A percentile compares a stretch with the other conserved stretches of the same genome.
These are phyloP conservation scores for Clavispora phyllophila DNA, from an alignment of 805 yeast genomes.

Conservation along the genomic window DNA sequence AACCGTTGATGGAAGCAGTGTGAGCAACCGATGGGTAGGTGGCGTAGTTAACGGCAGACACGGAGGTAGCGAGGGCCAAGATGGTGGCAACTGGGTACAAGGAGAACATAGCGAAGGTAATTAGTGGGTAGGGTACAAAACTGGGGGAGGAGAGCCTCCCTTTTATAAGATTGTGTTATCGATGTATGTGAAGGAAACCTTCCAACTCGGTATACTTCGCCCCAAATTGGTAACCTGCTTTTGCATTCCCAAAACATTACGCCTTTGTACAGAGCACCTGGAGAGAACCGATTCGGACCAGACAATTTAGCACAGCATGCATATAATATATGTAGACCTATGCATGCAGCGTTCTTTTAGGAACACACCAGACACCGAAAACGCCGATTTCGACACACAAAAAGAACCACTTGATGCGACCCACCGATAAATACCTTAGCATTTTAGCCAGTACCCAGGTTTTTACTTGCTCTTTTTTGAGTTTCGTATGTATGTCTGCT, in stretches of 20 bases:
- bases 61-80: constrained; percentile 16
- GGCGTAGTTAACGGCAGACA: constrained; percentile 18
- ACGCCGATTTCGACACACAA: not conserved
- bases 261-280: not conserved
- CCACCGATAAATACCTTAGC: too few species aligned
- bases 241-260: not conserved
- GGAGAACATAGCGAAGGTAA: constrained; percentile 11
- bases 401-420: too few species aligned
- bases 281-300: not conserved
- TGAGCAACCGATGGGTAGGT: constrained; percentile 33
- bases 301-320: not conserved
- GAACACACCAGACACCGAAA: not conserved
- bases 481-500: too few species aligned
- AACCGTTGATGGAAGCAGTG: constrained; percentile 39
- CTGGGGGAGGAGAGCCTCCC: not conserved
- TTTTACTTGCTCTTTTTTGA: too few species aligned
- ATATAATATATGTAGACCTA: not conserved
- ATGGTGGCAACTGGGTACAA: constrained; percentile 11
- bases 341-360: not conserved
- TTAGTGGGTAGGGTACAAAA: not conserved
- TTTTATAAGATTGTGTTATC: not conserved
- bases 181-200: not conserved
- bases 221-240: not conserved
- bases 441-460: too few species aligned
- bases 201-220: not conserved